Conservation (phyloP, 2,329 filamentous ascomycete species). For the Hymenoscyphus salicellus region DNA sequence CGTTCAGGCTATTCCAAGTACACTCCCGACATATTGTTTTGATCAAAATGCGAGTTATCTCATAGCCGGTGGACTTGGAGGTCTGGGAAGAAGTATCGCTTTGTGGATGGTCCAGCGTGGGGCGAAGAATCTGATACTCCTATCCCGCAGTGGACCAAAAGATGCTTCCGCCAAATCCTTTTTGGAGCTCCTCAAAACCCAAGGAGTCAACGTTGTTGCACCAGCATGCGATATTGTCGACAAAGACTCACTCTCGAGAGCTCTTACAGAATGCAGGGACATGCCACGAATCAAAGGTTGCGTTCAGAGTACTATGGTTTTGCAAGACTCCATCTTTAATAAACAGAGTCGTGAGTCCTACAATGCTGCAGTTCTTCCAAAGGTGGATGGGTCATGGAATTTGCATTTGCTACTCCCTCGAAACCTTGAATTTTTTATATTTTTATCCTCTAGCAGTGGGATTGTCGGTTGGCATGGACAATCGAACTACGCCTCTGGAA, state of each 20-base stretch:
- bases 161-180: slow-evolving; percentile 10
- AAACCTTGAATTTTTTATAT: slow-evolving; percentile 18
- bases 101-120: slow-evolving; percentile 26
- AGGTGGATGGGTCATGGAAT: slow-evolving; percentile 32
- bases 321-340: slow-evolving; percentile 28
- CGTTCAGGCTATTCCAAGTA: slow-evolving; percentile 1
- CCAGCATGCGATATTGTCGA: slow-evolving; percentile 48
- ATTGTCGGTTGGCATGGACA: slow-evolving; percentile 10
- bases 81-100: slow-evolving; percentile 29
- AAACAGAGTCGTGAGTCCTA: slow-evolving; percentile 41
- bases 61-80: slow-evolving; percentile 34
- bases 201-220: slow-evolving; percentile 43
- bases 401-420: slow-evolving; percentile 20
- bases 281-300: slow-evolving; percentile 40
- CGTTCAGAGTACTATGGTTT: slow-evolving; percentile 47
- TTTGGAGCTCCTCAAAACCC: slow-evolving; percentile 11
- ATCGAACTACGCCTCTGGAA: slow-evolving; percentile 28
- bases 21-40: slow-evolving; percentile 13
- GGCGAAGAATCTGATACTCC: slow-evolving; percentile 31
- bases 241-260: slow-evolving; percentile 22
- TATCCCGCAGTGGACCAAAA: slow-evolving; percentile 28
- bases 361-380: slow-evolving; percentile 36
- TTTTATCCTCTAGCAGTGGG: slow-evolving; percentile 38
- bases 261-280: not conserved
- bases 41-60: slow-evolving; percentile 28